A percentile compares a stretch with the other conserved stretches of the same genome.
Conservation (phyloP, 2,329 filamentous ascomycete species). For the Epichloe sibirici region DNA sequence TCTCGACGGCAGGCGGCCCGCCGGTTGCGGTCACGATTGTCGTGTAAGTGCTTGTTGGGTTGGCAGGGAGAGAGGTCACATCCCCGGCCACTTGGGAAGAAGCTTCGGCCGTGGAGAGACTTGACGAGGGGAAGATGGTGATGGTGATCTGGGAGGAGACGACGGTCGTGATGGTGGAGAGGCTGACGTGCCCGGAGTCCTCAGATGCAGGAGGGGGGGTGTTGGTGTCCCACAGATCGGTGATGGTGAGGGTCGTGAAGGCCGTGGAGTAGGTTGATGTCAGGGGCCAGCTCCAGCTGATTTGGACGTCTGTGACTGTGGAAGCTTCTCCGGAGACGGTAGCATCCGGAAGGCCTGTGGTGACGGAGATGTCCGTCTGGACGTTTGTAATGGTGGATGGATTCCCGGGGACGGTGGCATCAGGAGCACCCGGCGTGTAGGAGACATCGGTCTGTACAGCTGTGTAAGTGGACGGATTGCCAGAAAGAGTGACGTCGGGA, state of each 20-base stretch:
- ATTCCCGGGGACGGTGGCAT: conserved; percentile 17
- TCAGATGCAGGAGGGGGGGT: neutral
- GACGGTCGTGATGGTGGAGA: conserved; percentile 14
- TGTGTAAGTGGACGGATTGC: conserved; percentile 14
- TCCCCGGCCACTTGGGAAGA: conserved; percentile 14
- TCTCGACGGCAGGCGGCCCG: conserved; percentile 16
- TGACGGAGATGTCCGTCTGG: conserved; percentile 16
- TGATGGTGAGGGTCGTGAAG: conserved; percentile 17
- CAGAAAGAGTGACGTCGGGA: conserved; percentile 17
- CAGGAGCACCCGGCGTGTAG: conserved; percentile 13
- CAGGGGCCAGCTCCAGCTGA: conserved; percentile 13
- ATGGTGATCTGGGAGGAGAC: conserved; percentile 13
- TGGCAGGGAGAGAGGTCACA: conserved; percentile 11
- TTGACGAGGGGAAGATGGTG: conserved; percentile 11
- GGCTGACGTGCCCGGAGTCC: neutral
- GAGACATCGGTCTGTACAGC: conserved; percentile 12
- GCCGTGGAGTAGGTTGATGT: conserved; percentile 7
- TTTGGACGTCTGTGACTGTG: conserved; percentile 19
- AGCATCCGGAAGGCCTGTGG: conserved; percentile 19
- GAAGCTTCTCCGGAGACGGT: conserved; percentile 19
- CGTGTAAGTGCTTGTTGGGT: conserved; percentile 16
- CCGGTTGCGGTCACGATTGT: conserved; percentile 20
- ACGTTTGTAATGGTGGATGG: conserved; percentile 19
- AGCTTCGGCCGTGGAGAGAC: neutral
- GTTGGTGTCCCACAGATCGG: conserved; percentile 17